phyloP scores from a whole-genome alignment of 345 rosid species.

The Syzygium oleosum region DNA sequence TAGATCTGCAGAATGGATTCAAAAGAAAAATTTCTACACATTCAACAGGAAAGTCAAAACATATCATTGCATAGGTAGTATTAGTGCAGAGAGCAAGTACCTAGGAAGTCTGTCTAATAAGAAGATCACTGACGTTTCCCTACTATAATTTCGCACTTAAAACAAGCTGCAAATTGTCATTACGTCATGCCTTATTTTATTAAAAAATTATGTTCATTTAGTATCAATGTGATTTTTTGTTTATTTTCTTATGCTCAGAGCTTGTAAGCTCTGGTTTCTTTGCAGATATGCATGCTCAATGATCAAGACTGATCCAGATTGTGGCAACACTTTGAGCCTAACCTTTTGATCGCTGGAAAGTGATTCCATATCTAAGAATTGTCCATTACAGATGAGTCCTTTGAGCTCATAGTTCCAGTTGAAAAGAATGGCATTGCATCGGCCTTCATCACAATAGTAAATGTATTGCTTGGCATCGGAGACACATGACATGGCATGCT shows the following conservation, averaged over 20 bases:
- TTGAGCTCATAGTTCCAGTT: neutral
- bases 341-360: neutral
- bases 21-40: neutral
- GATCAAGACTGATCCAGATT: neutral
- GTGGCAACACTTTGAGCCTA: neutral
- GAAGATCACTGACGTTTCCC: neutral
- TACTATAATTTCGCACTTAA: neutral
- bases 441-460: neutral
- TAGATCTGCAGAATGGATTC: neutral
- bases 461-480: neutral
- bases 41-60: neutral
- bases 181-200: no score
- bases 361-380: neutral
- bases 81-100: no score
- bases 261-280: neutral
- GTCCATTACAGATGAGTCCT: neutral
- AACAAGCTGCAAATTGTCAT: neutral
- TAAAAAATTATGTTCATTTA: no score
- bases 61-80: no score
- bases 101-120: neutral
- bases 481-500: neutral
- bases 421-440: neutral
- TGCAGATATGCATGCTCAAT: neutral
- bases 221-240: neutral
- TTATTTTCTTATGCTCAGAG: no score